Percentiles rank a stretch among this genome's conserved stretches.
Evolutionary conservation across 2,329 filamentous ascomycete species (phyloP).

Genomic region (Aspergillus candidus): DNA sequence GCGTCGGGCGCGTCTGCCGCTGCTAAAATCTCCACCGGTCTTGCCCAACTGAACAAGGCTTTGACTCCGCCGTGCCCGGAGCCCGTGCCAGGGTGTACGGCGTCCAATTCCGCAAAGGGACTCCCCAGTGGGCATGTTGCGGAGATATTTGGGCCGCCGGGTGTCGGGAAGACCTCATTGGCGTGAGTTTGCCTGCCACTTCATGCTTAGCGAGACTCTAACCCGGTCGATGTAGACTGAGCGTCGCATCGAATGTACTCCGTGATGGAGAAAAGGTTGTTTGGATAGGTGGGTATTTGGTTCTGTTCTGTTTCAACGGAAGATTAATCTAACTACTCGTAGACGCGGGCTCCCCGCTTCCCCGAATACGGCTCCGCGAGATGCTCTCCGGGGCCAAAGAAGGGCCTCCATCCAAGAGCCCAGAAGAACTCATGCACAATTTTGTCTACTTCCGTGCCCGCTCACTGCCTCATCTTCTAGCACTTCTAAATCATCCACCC

Average conservation of each 20-base stretch:
- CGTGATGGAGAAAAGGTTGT: slow-evolving; percentile 58
- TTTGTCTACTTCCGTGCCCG: slow-evolving; percentile 60
- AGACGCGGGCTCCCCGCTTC: slow-evolving; percentile 48
- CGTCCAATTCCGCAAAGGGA: slow-evolving; percentile 52
- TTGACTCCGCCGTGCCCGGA: slow-evolving; percentile 13
- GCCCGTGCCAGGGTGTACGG: slow-evolving; percentile 7
- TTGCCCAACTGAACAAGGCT: slow-evolving; percentile 43
- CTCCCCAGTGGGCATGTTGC: slow-evolving; percentile 71
- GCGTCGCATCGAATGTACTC: slow-evolving; percentile 61
- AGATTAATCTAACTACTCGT: slow-evolving; percentile 5
- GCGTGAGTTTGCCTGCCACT: slow-evolving; percentile 51
- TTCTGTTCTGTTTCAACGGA: neutral
- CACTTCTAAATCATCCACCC: slow-evolving; percentile 65
- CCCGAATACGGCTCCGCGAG: slow-evolving; percentile 42
- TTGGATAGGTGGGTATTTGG: slow-evolving; percentile 66
- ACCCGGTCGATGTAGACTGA: slow-evolving; percentile 53
- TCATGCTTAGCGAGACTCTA: slow-evolving; percentile 9
- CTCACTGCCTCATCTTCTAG: slow-evolving; percentile 61
- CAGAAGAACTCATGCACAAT: slow-evolving; percentile 37
- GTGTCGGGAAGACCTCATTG: slow-evolving; percentile 76
- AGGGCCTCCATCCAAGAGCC: slow-evolving; percentile 4
- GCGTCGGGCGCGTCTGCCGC: slow-evolving; percentile 17
- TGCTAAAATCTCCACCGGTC: slow-evolving; percentile 37
- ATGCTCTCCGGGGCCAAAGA: slow-evolving; percentile 33
- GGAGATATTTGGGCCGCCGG: slow-evolving; percentile 83